These are phyloP conservation scores for Boletus huronensis DNA, from an alignment of 768 basidiomycete genomes.

Conservation along the genomic window DNA sequence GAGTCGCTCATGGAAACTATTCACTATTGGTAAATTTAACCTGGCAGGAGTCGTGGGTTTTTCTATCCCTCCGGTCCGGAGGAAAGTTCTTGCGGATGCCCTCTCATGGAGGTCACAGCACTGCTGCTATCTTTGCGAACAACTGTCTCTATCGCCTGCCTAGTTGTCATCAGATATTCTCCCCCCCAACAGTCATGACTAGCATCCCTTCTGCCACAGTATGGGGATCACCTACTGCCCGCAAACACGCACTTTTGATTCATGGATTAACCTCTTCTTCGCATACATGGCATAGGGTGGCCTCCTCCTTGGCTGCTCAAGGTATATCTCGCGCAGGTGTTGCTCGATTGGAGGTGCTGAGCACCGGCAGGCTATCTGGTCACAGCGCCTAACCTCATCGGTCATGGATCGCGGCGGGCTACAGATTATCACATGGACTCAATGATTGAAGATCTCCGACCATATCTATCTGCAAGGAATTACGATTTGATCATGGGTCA, in stretches of 20 bases:
- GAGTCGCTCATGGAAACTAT: neutral
- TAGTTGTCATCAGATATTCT: neutral
- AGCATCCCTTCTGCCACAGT: conserved; percentile 6
- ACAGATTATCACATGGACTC: neutral
- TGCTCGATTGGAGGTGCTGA: neutral
- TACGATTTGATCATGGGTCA: conserved; percentile 20
- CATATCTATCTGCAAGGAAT: conserved; percentile 6
- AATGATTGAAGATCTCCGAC: conserved; percentile 12
- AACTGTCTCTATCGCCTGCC: neutral
- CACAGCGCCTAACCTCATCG: conserved; percentile 17
- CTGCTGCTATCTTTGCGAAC: neutral
- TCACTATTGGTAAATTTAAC: neutral
- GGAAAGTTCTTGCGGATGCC: neutral
- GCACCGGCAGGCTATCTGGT: conserved; percentile 15
- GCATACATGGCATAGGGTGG: conserved; percentile 13
- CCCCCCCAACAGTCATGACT: conserved; percentile 3
- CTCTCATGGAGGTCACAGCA: neutral
- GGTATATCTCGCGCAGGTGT: conserved; percentile 1
- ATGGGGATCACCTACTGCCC: conserved; percentile 17
- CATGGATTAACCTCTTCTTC: conserved; percentile 14
- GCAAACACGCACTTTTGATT: conserved; percentile 2
- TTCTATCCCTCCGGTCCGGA: neutral
- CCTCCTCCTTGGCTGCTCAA: conserved; percentile 10
- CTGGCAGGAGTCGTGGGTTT: neutral
- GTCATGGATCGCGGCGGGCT: neutral